Evolutionary conservation across 768 basidiomycete genomes (phyloP).

Genomic region (Trametes cingulata): DNA sequence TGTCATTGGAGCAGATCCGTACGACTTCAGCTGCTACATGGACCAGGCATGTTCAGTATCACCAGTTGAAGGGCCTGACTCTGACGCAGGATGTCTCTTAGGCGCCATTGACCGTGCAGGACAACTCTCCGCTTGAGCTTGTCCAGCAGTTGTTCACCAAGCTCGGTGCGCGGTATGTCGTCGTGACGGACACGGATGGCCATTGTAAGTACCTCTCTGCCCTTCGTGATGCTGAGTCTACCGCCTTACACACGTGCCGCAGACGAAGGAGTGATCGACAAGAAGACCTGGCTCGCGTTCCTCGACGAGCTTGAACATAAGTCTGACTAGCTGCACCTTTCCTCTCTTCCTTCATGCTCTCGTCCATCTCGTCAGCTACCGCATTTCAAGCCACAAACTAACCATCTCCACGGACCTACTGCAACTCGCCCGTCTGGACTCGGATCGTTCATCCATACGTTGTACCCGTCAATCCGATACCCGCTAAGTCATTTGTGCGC

Average conservation of each 20-base stretch:
- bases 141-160: conserved; percentile 94
- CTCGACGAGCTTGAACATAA: conserved; percentile 66
- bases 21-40: conserved; percentile 88
- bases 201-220: conserved; percentile 54
- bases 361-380: no score
- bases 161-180: conserved; percentile 87
- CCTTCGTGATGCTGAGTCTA: not conserved
- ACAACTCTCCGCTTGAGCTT: conserved; percentile 86
- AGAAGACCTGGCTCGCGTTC: conserved; percentile 93
- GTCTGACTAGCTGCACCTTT: not conserved
- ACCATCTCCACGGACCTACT: no score
- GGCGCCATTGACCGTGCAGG: conserved; percentile 86
- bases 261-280: conserved; percentile 92
- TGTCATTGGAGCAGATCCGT: conserved; percentile 46
- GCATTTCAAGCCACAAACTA: no score
- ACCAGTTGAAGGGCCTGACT: not conserved
- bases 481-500: no score
- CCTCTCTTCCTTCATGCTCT: not conserved
- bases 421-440: no score
- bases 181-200: conserved; percentile 82
- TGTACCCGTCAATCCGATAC: no score
- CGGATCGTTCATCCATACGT: no score
- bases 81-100: conserved; percentile 28
- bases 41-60: conserved; percentile 61
- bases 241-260: not conserved